These are phyloP conservation scores for Fonsecaea monophora DNA, from an alignment of 2,329 filamentous ascomycete genomes.

Conservation along the genomic window DNA sequence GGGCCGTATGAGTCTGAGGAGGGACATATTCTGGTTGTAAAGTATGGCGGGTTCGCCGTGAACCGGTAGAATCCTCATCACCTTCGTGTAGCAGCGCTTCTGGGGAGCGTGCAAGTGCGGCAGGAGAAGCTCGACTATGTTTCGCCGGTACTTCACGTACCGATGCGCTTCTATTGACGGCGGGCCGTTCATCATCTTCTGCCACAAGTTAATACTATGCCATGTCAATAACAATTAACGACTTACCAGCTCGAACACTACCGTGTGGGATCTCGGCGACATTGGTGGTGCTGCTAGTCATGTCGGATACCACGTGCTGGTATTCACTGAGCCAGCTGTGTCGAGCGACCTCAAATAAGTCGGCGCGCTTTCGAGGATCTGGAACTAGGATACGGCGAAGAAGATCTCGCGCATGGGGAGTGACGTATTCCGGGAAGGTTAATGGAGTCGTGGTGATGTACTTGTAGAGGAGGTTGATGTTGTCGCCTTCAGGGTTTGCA, in stretches of 20 bases:
- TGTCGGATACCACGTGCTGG: constrained; percentile 93
- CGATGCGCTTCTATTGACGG: constrained; percentile 83
- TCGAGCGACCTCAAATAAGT: constrained; percentile 94
- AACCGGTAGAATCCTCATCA: constrained; percentile 67
- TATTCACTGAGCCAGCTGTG: constrained; percentile 99
- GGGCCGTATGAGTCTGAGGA: constrained; percentile 81
- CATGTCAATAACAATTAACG: constrained; percentile 5
- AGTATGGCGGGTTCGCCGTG: constrained; percentile 77
- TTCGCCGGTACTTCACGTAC: constrained; percentile 69
- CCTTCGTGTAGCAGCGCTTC: constrained; percentile 50
- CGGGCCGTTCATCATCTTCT: constrained; percentile 62
- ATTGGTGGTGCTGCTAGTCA: constrained; percentile 92
- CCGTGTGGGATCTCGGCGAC: constrained; percentile 83
- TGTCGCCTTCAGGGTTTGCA: constrained; percentile 96
- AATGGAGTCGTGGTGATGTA: constrained; percentile 97
- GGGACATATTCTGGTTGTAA: constrained; percentile 98
- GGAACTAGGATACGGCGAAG: constrained; percentile 92
- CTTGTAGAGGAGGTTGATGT: constrained; percentile 98
- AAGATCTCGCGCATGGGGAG: constrained; percentile 91
- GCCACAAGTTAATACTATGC: constrained; percentile 12
- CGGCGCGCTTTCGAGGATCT: constrained; percentile 90
- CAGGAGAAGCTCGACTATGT: constrained; percentile 24
- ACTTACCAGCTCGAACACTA: constrained; percentile 66
- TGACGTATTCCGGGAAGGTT: constrained; percentile 98
- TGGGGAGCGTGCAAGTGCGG: constrained; percentile 52